Conservation (phyloP, 2,329 filamentous ascomycete species). For the Chrysoporthe puriensis region DNA sequence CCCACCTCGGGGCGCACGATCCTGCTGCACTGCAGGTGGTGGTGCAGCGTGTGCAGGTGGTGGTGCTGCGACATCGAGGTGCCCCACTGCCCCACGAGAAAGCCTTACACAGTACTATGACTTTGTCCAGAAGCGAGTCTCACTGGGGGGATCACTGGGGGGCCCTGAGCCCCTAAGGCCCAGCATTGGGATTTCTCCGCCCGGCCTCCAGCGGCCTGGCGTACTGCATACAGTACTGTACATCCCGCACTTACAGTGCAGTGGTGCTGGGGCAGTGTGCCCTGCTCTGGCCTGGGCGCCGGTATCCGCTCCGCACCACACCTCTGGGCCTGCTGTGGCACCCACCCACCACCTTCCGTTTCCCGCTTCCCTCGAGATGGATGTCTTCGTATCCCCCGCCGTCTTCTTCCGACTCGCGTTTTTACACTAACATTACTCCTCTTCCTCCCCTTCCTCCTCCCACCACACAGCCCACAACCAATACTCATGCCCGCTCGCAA, state of each 20-base stretch:
- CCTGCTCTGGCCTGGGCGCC: neutral
- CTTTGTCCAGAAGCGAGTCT: no score
- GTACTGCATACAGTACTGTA: no score
- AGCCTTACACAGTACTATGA: no score
- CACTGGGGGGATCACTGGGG: no score
- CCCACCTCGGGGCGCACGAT: no score
- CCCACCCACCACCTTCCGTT: slow-evolving; percentile 12
- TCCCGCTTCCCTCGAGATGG: neutral
- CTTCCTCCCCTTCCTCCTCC: neutral
- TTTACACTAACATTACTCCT: slow-evolving; percentile 4
- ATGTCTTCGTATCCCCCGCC: slow-evolving; percentile 15
- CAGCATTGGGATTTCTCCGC: neutral
- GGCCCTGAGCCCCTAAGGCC: no score
- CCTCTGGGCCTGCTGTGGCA: neutral
- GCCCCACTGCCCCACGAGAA: no score
- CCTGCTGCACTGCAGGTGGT: neutral
- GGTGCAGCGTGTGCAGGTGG: no score
- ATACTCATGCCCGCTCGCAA: neutral
- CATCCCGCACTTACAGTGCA: no score
- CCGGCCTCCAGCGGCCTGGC: no score
- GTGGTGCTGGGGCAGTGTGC: no score
- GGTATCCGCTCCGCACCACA: slow-evolving; percentile 11
- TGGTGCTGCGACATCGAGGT: no score
- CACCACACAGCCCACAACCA: slow-evolving; percentile 10
- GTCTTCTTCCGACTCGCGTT: slow-evolving; percentile 20